A percentile compares a stretch with the other conserved stretches of the same genome.
Evolutionary conservation across 2,329 filamentous ascomycete genomes (phyloP).

Genomic region (Myriosclerotinia duriaeana): DNA sequence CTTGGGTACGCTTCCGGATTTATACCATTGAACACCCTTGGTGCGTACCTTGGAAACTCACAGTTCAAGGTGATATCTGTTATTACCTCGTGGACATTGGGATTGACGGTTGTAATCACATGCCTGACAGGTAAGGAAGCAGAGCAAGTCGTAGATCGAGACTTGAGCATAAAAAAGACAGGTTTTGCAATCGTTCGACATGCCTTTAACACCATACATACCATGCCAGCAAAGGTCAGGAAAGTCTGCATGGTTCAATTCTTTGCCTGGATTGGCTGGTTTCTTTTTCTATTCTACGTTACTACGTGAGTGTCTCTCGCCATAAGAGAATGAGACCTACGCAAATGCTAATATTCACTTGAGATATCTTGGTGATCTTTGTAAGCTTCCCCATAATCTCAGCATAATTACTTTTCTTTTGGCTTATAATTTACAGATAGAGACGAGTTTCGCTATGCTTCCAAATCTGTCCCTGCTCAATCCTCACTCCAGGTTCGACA

Average conservation of each 20-base stretch:
- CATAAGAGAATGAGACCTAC: neutral
- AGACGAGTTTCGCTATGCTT: no score
- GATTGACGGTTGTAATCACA: neutral
- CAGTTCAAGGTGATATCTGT: conserved; percentile 2
- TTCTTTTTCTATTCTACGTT: neutral
- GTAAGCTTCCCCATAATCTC: neutral
- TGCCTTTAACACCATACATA: neutral
- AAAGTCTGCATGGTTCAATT: neutral
- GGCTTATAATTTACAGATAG: no score
- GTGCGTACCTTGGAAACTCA: neutral
- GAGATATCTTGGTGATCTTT: conserved; percentile 2
- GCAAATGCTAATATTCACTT: no score
- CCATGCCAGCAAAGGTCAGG: neutral
- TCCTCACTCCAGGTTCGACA: no score
- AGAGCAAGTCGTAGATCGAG: neutral
- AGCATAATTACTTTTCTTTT: no score
- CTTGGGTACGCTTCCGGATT: conserved; percentile 33
- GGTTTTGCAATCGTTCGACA: no score
- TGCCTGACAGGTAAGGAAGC: neutral
- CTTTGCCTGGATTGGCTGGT: neutral
- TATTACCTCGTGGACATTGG: neutral
- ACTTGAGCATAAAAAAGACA: no score
- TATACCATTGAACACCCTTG: neutral
- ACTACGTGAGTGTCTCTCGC: neutral
- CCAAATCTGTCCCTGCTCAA: no score